Evolutionary conservation across 345 rosid genomes (phyloP), one percentile per base, ranked within the genome.

Genomic region (Salix dunnii): DNA sequence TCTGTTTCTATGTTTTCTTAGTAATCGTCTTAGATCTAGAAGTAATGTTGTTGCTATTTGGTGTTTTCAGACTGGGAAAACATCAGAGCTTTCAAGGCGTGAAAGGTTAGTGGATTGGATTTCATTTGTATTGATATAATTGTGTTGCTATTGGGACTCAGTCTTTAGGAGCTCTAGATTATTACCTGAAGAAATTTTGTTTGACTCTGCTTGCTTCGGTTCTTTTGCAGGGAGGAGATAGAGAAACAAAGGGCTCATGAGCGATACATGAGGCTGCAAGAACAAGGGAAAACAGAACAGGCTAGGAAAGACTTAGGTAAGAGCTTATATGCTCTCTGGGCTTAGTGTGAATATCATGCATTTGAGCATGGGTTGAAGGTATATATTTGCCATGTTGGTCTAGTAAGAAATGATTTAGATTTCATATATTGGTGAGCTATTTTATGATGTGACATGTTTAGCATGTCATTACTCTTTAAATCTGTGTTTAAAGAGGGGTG

Each of bases 211-310:
- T 33, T 40, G 16, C 17, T 30, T 36, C 35, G 4, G 2, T 5
- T 33, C 63, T 48, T 40, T 55, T 81, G 72, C 86, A 96, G 99
- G 80, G 97, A 96, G 85, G 99, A 93, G 85, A 77, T 96, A 55
- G 98, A 96, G 86, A 96, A 96, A 83, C 97, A 93, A 82, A 88
- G 85, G 83, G 96, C 99, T 81, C 99, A 92, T 62, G 98, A 95
- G 86, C 92, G 97, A 53, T 93, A 90, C 85, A 95, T 95, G 98
- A 93, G 86, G 92, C 88, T 96, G 83, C 99, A 93, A 76, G 99
- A 96, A 81, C 99, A 96, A 78, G 99, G 99, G 65, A 96, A 96
- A 88, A 93, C 97, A 7, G 98, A 96, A 33, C 98, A 92, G 88
- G 94, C 98, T 40, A 89, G 83, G 84, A 96, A 96, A 81, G 98